Conservation (phyloP, 2,329 filamentous ascomycete species). For the Aspergillus awamori region DNA sequence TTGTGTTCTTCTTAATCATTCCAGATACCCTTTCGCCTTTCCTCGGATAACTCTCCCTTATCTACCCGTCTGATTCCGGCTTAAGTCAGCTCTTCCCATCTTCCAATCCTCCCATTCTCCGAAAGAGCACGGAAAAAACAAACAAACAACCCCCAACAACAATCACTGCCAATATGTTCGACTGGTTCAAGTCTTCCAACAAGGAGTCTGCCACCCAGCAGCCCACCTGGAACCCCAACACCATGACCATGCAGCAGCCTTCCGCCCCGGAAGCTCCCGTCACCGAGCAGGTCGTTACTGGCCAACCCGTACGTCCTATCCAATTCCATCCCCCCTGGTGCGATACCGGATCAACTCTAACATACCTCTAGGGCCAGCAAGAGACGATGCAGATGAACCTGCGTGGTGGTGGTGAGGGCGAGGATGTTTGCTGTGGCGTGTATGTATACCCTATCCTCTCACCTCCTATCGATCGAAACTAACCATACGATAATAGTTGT, state of each 20-base stretch:
- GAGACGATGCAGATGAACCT: conserved; percentile 24
- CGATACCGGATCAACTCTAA: neutral
- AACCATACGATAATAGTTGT: conserved; percentile 15
- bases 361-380: conserved; percentile 4
- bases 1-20: neutral
- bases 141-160: neutral
- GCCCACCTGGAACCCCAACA: conserved; percentile 26
- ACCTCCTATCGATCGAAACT: neutral
- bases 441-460: conserved; percentile 12
- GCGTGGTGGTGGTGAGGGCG: conserved; percentile 26
- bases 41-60: neutral
- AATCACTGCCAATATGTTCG: conserved; percentile 16
- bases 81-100: neutral
- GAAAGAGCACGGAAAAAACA: no score
- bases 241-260: conserved; percentile 28
- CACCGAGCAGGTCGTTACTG: conserved; percentile 22
- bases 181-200: conserved; percentile 27
- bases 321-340: no score
- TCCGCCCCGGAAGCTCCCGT: conserved; percentile 21
- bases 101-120: neutral
- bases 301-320: conserved; percentile 23
- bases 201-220: conserved; percentile 16
- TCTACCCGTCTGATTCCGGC: neutral
- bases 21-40: neutral
- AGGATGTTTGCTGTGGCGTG: conserved; percentile 30